phyloP scores from a whole-genome alignment of 257 asterid species.

The Capsicum pubescens region DNA sequence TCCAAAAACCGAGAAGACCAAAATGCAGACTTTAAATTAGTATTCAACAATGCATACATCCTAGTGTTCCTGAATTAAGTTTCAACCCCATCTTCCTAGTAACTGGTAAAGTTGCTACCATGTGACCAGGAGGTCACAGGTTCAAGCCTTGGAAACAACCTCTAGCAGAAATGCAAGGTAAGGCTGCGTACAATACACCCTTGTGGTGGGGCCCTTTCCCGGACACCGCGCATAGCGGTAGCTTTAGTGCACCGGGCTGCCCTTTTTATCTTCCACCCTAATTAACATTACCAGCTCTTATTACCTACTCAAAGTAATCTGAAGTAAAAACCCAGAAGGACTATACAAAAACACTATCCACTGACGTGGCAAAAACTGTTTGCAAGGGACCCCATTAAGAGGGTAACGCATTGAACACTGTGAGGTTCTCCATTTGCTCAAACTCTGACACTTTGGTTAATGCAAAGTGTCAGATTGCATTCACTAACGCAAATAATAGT shows the following conservation, averaged over 20 bases:
- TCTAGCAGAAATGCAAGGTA: no score
- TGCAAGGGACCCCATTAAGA: neutral
- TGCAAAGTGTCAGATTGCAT: neutral
- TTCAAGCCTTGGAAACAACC: no score
- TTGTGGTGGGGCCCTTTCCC: no score
- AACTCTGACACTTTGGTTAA: neutral
- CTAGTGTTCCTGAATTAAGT: neutral
- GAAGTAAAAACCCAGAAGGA: neutral
- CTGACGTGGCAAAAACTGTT: neutral
- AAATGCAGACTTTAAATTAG: neutral
- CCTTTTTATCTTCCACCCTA: conserved; percentile 49
- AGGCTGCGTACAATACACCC: no score
- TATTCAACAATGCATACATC: neutral
- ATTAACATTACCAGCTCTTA: conserved; percentile 56
- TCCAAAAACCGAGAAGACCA: neutral
- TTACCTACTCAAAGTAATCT: conserved; percentile 41
- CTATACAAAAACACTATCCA: conserved; percentile 24
- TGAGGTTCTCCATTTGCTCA: neutral
- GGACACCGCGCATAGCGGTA: no score
- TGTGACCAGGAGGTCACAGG: no score
- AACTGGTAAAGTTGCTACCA: no score
- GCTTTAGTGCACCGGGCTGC: neutral
- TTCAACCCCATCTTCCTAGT: conserved; percentile 33
- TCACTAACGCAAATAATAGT: neutral
- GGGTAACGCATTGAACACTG: neutral